A percentile compares a stretch with the other conserved stretches of the same genome.
These are phyloP conservation scores for Samsoniella hepiali DNA, from an alignment of 2,329 filamentous ascomycete species.

Conservation along the genomic window DNA sequence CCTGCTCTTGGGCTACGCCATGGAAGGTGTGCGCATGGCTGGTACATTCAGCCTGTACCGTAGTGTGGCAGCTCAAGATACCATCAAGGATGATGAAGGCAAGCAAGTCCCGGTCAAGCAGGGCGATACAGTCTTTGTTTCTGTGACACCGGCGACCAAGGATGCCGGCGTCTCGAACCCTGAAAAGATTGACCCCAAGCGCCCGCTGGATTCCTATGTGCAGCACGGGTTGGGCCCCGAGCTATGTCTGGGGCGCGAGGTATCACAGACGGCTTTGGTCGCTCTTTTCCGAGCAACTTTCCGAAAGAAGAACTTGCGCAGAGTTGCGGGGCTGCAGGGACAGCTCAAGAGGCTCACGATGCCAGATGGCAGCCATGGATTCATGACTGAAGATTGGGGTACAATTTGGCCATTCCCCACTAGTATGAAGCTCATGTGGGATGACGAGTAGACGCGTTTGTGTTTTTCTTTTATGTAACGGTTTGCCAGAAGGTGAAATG, in stretches of 20 bases:
- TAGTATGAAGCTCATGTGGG: slow-evolving; percentile 54
- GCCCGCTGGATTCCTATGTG: slow-evolving; percentile 63
- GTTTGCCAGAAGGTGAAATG: too few relatives aligned
- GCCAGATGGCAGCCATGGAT: slow-evolving; percentile 54
- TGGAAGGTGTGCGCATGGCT: slow-evolving; percentile 69
- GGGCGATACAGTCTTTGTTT: slow-evolving; percentile 61
- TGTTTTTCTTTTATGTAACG: neutral
- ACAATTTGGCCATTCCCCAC: slow-evolving; percentile 44
- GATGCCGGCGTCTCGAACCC: slow-evolving; percentile 62
- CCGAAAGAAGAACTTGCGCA: slow-evolving; percentile 55
- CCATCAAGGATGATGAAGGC: slow-evolving; percentile 50
- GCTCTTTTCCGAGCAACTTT: slow-evolving; percentile 68
- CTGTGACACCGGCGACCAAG: slow-evolving; percentile 54
- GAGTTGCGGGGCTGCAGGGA: slow-evolving; percentile 62
- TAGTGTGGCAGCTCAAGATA: slow-evolving; percentile 44
- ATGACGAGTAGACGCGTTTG: slow-evolving; percentile 24
- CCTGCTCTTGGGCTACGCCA: slow-evolving; percentile 63
- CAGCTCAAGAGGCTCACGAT: slow-evolving; percentile 62
- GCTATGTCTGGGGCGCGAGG: slow-evolving; percentile 58
- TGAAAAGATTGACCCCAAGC: slow-evolving; percentile 56
- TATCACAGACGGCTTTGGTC: slow-evolving; percentile 59
- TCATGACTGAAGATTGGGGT: slow-evolving; percentile 65
- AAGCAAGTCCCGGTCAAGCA: slow-evolving; percentile 48
- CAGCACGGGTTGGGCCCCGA: slow-evolving; percentile 62
- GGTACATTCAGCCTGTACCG: slow-evolving; percentile 61